Evolutionary conservation across 75 land plant genomes (phyloP), one percentile per base, ranked within the genome.

Genomic region (Ceratopteris richardii): DNA sequence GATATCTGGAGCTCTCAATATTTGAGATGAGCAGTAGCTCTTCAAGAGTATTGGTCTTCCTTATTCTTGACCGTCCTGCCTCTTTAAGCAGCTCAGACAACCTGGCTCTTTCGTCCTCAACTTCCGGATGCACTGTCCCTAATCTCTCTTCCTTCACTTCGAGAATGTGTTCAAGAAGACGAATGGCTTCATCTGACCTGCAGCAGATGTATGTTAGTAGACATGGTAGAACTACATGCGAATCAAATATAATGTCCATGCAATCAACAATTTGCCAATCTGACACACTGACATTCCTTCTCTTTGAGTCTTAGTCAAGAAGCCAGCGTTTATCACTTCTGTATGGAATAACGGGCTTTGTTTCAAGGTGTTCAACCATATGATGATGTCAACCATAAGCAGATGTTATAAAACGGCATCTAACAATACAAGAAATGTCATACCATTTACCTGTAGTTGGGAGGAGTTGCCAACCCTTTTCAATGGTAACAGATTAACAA

Each of bases 121-220:
- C 77, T 24, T 76, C 77, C 12, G 77, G 78, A 51, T 76, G 78
- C 18, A 72, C 70, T 18, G 77, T 76, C 18, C 79, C 79, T 42
- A 76, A 47, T 51, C 59, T 57, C 18, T 76, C 77, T 46, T 73
- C 79, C 52, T 75, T 75, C 27, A 66, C 69, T 39, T 76, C 76
- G 30, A 76, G 30, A 18, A 76, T 33, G 12, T 60, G 37, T 50
- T 76, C 77, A 70, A 76, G 31, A 22, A 76, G 77, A n/a, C 44
- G 36, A 26, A 67, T 76, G 44, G 79, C 79, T 24, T 76, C 79
- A 1, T 76, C 70, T 21, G 54, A 41, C 59, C 79, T 73, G 74
- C 30, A 33, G 9, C 22, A 29, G 2, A 58, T 16, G 25, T 5
- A 29, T 5, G 17, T 27, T 27, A 56, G 25, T 16, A 21, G 12